These are phyloP conservation scores for Hypoxylon subgilvum DNA, from an alignment of 495 filamentous ascomycete genomes.

Conservation along the genomic window DNA sequence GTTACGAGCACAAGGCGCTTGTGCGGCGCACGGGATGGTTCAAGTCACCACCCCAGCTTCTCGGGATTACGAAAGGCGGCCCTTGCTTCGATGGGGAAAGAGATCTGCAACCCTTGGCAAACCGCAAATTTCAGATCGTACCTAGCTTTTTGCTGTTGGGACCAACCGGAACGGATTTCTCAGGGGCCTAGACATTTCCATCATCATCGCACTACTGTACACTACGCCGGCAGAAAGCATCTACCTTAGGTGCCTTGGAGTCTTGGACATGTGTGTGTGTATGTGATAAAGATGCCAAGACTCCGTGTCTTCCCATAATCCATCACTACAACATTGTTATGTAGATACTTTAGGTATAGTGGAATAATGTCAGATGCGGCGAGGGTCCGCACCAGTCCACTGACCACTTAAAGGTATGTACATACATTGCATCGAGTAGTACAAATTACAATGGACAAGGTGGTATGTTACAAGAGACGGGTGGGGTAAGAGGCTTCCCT, in stretches of 20 bases:
- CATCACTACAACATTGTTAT: neutral
- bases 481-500: no score
- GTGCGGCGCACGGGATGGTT: constrained; percentile 35
- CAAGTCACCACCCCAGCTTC: constrained; percentile 35
- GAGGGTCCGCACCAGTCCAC: constrained; percentile 9
- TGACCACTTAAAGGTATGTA: neutral
- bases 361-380: constrained; percentile 10
- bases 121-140: constrained; percentile 37
- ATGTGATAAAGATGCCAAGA: constrained; percentile 1
- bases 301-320: neutral
- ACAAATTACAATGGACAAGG: no score
- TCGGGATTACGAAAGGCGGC: constrained; percentile 37
- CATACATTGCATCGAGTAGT: no score
- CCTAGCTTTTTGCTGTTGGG: constrained; percentile 24
- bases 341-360: constrained; percentile 1
- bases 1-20: constrained; percentile 34
- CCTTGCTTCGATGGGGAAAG: constrained; percentile 33
- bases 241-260: neutral
- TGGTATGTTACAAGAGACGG: constrained; percentile 1
- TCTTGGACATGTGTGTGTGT: neutral
- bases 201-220: neutral
- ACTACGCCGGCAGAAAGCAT: no score
- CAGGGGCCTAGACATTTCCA: constrained; percentile 13
- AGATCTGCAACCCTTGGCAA: constrained; percentile 35
- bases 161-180: constrained; percentile 29